Evolutionary conservation across 1,284 basidiomycete genomes (phyloP), one percentile per base, ranked within the genome.

Genomic region (Acaromyces ingoldii): DNA sequence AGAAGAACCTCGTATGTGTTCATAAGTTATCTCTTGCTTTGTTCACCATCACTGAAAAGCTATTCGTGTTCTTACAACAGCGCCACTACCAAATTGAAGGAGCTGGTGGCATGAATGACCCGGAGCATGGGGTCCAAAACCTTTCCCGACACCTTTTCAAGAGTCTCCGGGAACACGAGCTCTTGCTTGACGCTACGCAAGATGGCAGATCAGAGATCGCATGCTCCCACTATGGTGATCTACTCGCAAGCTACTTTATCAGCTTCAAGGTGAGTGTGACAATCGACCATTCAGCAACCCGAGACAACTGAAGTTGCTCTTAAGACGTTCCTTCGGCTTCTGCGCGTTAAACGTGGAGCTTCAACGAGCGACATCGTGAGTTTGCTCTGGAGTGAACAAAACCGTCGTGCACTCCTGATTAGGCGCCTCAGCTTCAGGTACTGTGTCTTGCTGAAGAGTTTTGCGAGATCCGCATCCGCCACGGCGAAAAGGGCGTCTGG

Each of bases 401-500:
- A 40, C 13, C 7, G 38, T 22, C 17, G 7, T 17, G 38, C 38
- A 9, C 21, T 17, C 17, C 38, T 7, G 21, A 40, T 7, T 7
- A 19, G 28, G 21, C 17, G 21, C 21, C 17, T 22, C 38, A 40
- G 19, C 58, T 70, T 17, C 55, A 61, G 29, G 48, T 51, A 1
- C 26, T 77, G 11, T 51, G 62, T 0, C 41, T 51, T n/a, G 73
- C 76, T 2, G 52, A 60, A 6, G 76, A 77, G 50, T 72, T 76
- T 38, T 40, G 48, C 11, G 65, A 67, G n/a, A 55, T 74, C 25
- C 58, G 75, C 6, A 55, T 76, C 36, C 57, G 76, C 26, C 56
- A 58, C n/a, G 76, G 72, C n/a, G 76, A 77, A 45, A 76, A 76
- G 19, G 51, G 34, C 58, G 51, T 57, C 25, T 52, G 54, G 31